phyloP scores from a whole-genome alignment of 1,284 basidiomycete species.

The Ustilago curta region DNA sequence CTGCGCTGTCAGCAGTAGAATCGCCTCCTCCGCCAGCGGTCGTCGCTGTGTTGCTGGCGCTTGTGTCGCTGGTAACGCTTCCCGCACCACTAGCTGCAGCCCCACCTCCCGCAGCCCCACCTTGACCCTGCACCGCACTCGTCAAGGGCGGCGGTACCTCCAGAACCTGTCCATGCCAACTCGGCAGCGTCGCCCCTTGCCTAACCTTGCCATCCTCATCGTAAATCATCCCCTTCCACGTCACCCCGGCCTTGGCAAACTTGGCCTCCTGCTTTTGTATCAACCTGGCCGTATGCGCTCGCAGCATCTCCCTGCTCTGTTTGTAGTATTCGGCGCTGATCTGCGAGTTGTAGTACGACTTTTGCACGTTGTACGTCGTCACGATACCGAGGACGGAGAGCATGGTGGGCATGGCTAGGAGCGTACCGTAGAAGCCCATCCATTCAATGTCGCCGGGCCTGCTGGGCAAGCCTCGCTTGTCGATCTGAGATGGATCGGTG shows the following conservation, averaged over 20 bases:
- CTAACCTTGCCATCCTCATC: constrained; percentile 27
- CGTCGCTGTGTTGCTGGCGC: background rate
- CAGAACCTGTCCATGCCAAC: background rate
- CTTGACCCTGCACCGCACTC: background rate
- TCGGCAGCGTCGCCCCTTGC: constrained; percentile 4
- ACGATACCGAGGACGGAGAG: constrained; percentile 29
- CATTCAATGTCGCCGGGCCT: constrained; percentile 36
- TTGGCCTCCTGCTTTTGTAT: constrained; percentile 28
- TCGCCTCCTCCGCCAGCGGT: background rate
- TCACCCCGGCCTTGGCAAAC: constrained; percentile 17
- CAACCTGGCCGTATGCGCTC: constrained; percentile 24
- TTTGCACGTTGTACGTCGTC: constrained; percentile 40
- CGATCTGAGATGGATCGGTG: background rate
- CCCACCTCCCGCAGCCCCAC: too few species aligned
- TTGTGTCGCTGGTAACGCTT: background rate
- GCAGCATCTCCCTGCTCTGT: constrained; percentile 18
- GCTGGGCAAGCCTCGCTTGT: constrained; percentile 21
- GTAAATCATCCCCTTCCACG: constrained; percentile 39
- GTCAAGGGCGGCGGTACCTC: background rate
- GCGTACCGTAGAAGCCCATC: constrained; percentile 29
- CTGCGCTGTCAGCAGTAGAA: background rate
- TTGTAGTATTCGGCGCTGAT: constrained; percentile 38
- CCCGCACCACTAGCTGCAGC: background rate
- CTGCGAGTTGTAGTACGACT: constrained; percentile 31
- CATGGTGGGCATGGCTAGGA: constrained; percentile 37